A percentile compares a stretch with the other conserved stretches of the same genome.
Evolutionary conservation across 768 basidiomycete species (phyloP).

Genomic region (Auricularia sp.): DNA sequence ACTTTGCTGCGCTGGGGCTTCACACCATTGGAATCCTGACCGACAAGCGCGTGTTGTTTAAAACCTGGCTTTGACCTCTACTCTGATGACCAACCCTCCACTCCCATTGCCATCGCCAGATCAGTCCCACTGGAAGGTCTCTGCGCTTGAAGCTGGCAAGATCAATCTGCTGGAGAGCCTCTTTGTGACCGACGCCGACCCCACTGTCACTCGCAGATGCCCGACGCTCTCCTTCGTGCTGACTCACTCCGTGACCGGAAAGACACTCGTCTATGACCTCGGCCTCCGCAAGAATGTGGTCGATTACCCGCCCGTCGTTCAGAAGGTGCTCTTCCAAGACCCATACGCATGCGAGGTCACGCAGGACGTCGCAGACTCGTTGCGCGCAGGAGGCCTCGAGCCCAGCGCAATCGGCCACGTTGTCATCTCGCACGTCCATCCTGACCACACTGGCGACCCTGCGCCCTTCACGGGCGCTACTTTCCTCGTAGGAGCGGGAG

Average conservation of each 20-base stretch:
- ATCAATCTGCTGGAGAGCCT: conserved; percentile 27
- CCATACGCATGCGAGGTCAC: not conserved
- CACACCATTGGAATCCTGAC: too few species aligned
- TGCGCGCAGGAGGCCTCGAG: conserved; percentile 9
- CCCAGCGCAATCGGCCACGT: conserved; percentile 3
- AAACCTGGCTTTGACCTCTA: too few species aligned
- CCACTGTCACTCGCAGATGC: conserved; percentile 5
- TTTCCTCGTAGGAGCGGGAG: conserved; percentile 9
- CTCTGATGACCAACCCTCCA: not conserved
- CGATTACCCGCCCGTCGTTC: not conserved
- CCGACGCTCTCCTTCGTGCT: conserved; percentile 11
- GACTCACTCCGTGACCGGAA: conserved; percentile 6
- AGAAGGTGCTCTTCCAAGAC: not conserved
- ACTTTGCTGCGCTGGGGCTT: too few species aligned
- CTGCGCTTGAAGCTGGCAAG: conserved; percentile 44
- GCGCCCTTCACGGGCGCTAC: conserved; percentile 6
- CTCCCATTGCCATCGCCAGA: not conserved
- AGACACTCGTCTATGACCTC: conserved; percentile 9
- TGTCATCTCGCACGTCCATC: conserved; percentile 9
- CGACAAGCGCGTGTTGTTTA: too few species aligned
- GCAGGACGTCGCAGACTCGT: conserved; percentile 6
- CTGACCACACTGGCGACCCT: conserved; percentile 10
- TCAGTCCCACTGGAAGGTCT: conserved; percentile 34
- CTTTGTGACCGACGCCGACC: conserved; percentile 3
- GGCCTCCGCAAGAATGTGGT: conserved; percentile 8